A percentile compares a stretch with the other conserved stretches of the same genome.
These are phyloP conservation scores for Amauroascus verrucosus DNA, from an alignment of 2,329 filamentous ascomycete genomes.

Conservation along the genomic window DNA sequence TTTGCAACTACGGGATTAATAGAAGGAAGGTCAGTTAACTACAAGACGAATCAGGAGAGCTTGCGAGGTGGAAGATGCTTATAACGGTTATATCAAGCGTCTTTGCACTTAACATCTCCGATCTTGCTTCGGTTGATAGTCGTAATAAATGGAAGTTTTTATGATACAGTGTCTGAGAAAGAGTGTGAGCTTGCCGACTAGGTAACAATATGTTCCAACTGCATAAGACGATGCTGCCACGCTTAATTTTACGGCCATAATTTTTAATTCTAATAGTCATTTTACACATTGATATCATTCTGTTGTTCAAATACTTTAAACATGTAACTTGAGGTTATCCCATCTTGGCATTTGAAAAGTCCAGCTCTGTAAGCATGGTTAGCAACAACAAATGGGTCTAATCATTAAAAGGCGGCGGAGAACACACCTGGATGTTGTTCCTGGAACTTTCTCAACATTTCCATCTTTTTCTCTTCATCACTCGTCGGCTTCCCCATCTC, in stretches of 20 bases:
- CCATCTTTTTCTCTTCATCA: slow-evolving; percentile 90
- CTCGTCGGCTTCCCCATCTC: slow-evolving; percentile 78
- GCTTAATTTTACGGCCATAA: no score
- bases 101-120: no score
- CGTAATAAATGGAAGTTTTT: not conserved
- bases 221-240: no score
- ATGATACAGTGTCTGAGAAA: not conserved
- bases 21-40: no score
- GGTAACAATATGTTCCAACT: no score
- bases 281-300: slow-evolving; percentile 2
- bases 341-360: slow-evolving; percentile 57
- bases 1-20: slow-evolving; percentile 30
- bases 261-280: not conserved
- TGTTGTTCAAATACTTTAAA: not conserved
- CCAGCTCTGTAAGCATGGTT: slow-evolving; percentile 45
- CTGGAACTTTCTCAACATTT: slow-evolving; percentile 90
- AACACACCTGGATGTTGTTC: slow-evolving; percentile 51
- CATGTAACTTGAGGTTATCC: slow-evolving; percentile 25
- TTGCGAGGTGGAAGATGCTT: no score
- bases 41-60: no score
- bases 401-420: slow-evolving; percentile 9
- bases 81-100: no score
- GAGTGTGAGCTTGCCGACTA: no score
- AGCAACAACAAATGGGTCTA: slow-evolving; percentile 8
- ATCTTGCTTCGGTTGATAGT: no score